Base-by-base conservation (phyloP, 2,329 filamentous ascomycete species). In the Rhexocercosporidium sp. region DNA sequence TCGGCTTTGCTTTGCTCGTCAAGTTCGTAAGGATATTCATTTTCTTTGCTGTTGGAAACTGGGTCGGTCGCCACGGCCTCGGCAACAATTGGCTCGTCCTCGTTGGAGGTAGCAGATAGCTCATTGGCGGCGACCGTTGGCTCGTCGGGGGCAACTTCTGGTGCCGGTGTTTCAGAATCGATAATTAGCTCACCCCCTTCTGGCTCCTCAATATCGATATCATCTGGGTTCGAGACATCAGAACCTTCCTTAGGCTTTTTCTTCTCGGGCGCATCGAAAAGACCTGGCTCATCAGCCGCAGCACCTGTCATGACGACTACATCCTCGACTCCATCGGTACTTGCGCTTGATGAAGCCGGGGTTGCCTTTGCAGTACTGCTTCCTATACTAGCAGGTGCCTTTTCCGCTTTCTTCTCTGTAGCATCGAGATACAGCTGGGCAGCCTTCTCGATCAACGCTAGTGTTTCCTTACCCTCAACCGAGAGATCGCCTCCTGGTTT, bases 381-480 rank as follows among this genome's bases (percentile, higher is more conserved):
- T 41, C 39, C 70, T 29, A 60, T 61, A 46, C 65, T 74, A 14
- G 66, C 31, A 37, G 66, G 16, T 47, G 25, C 31, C 14, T n/a
- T 25, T 61, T 64, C 27, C 39, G 46, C 27, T 59, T 59, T 47
- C 49, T 62, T 3, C 70, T 49, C 67, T 16, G 61, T 54, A 34
- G 25, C 62, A 0, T 67, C 68, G 1, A 88, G 76, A 64, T 86
- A 88, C 65, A 83, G 82, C 54, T 79, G 81, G 0, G 85, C 82
- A 3, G 85, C 86, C 44, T 79, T 79, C 66, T 83, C 81, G 39
- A 89, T 84, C 20, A 81, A 78, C 8, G 85, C 81, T 22, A 88
- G 73, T 3, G 83, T 80, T 8, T 85, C 82, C 64, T 83, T 80
- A n/a, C 65, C 67, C 44, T 84, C 82, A 0, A 79, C 44, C 6